A percentile compares a stretch with the other conserved stretches of the same genome.
Conservation (phyloP, 2,329 filamentous ascomycete genomes). For the Xylaria sp. region DNA sequence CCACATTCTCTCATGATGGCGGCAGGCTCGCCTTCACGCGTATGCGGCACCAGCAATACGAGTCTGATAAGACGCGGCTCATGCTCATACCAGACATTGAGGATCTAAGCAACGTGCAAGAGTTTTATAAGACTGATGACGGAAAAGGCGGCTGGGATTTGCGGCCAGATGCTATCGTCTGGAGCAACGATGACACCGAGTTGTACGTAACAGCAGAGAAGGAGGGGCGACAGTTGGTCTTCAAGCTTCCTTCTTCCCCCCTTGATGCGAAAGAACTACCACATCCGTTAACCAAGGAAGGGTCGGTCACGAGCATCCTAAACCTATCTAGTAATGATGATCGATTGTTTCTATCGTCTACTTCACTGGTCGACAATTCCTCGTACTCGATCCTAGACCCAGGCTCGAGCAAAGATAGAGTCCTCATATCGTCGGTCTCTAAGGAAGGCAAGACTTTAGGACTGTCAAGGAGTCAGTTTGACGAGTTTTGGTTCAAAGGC, state of each 20-base stretch:
- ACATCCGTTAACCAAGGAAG: slow-evolving; percentile 60
- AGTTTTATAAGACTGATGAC: slow-evolving; percentile 70
- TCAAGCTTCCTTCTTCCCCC: slow-evolving; percentile 67
- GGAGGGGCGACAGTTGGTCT: slow-evolving; percentile 70
- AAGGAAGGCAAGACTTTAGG: slow-evolving; percentile 74
- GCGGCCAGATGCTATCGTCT: slow-evolving; percentile 65
- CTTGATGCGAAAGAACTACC: slow-evolving; percentile 60
- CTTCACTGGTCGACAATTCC: slow-evolving; percentile 77
- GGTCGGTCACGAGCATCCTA: slow-evolving; percentile 64
- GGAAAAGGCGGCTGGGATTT: slow-evolving; percentile 71
- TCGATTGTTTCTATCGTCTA: slow-evolving; percentile 72
- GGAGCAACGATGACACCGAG: slow-evolving; percentile 67
- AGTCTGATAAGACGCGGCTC: slow-evolving; percentile 79
- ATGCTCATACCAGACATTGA: slow-evolving; percentile 71
- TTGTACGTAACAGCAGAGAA: slow-evolving; percentile 81
- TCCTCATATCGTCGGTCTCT: slow-evolving; percentile 70
- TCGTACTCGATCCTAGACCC: slow-evolving; percentile 71
- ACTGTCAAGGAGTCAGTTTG: slow-evolving; percentile 69
- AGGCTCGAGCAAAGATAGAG: slow-evolving; percentile 47
- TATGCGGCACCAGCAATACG: slow-evolving; percentile 81
- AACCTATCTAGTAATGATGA: slow-evolving; percentile 59
- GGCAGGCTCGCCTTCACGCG: slow-evolving; percentile 78
- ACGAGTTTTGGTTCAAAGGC: slow-evolving; percentile 76
- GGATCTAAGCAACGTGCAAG: slow-evolving; percentile 66
- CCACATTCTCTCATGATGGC: slow-evolving; percentile 79